Evolutionary conservation across 768 basidiomycete genomes (phyloP).

Genomic region (Tricholoma furcatifolium): DNA sequence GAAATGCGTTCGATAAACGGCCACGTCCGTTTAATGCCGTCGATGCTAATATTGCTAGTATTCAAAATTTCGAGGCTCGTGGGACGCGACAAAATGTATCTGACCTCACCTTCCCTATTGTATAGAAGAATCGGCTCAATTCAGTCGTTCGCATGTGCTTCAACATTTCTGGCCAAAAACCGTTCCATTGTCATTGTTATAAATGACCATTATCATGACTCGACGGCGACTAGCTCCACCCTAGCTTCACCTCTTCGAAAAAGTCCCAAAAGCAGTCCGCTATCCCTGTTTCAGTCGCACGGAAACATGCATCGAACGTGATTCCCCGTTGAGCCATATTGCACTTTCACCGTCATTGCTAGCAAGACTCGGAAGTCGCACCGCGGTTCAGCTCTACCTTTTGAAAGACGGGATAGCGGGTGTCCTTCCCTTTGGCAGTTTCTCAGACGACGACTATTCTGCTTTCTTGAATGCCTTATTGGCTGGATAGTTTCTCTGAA

Average conservation of each 20-base stretch:
- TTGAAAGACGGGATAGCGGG: slow-evolving; percentile 53
- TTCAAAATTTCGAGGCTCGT: slow-evolving; percentile 52
- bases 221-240: slow-evolving; percentile 10
- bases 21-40: slow-evolving; percentile 49
- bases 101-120: slow-evolving; percentile 55
- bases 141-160: slow-evolving; percentile 45
- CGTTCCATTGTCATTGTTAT: slow-evolving; percentile 47
- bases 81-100: slow-evolving; percentile 50
- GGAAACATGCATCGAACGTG: slow-evolving; percentile 45
- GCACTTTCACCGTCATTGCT: slow-evolving; percentile 36
- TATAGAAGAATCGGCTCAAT: slow-evolving; percentile 48
- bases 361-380: slow-evolving; percentile 42
- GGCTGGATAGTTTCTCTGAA: slow-evolving; percentile 44
- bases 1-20: slow-evolving; percentile 55
- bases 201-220: slow-evolving; percentile 44
- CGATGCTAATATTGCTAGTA: slow-evolving; percentile 47
- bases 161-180: slow-evolving; percentile 51
- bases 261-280: slow-evolving; percentile 40
- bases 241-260: slow-evolving; percentile 25
- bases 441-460: slow-evolving; percentile 44
- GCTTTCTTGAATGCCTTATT: slow-evolving; percentile 42
- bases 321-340: slow-evolving; percentile 44
- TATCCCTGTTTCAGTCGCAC: slow-evolving; percentile 26
- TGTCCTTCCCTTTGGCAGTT: slow-evolving; percentile 57
- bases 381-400: slow-evolving; percentile 55